These are phyloP conservation scores for Pilasporangium apinafurcum DNA, from an alignment of 352 stramenopile genomes.

Conservation along the genomic window DNA sequence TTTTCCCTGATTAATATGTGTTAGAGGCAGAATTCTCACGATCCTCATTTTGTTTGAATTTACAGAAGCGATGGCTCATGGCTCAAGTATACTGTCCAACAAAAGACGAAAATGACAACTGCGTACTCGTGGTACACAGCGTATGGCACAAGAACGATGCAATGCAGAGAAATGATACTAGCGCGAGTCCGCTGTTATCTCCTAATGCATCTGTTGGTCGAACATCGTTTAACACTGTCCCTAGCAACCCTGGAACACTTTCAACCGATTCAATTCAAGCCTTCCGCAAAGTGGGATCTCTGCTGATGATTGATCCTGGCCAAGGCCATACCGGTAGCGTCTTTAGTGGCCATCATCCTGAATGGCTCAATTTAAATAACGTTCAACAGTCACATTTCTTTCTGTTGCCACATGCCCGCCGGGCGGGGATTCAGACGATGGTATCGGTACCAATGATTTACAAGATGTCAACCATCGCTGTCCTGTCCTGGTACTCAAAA, in stretches of 20 bases:
- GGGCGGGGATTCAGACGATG: constrained; percentile 54
- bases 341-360: constrained; percentile 62
- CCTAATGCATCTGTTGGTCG: no score
- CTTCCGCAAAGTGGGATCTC: constrained; percentile 62
- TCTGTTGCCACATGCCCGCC: constrained; percentile 57
- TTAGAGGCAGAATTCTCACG: not conserved
- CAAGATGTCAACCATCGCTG: constrained; percentile 74
- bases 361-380: constrained; percentile 51
- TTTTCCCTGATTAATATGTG: not conserved
- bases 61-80: constrained; percentile 61
- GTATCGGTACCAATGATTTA: constrained; percentile 78
- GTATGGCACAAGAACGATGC: constrained; percentile 62
- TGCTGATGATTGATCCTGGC: constrained; percentile 72
- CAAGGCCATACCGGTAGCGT: constrained; percentile 70
- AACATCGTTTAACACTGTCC: no score
- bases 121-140: constrained; percentile 55
- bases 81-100: constrained; percentile 70
- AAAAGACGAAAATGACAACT: constrained; percentile 48
- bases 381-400: constrained; percentile 68
- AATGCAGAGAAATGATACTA: not conserved
- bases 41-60: not conserved
- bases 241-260: constrained; percentile 17
- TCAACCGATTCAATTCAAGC: constrained; percentile 55
- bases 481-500: constrained; percentile 77
- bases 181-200: constrained; percentile 12